Conservation (phyloP, 768 basidiomycete species). For the Mycena epipterygia region DNA sequence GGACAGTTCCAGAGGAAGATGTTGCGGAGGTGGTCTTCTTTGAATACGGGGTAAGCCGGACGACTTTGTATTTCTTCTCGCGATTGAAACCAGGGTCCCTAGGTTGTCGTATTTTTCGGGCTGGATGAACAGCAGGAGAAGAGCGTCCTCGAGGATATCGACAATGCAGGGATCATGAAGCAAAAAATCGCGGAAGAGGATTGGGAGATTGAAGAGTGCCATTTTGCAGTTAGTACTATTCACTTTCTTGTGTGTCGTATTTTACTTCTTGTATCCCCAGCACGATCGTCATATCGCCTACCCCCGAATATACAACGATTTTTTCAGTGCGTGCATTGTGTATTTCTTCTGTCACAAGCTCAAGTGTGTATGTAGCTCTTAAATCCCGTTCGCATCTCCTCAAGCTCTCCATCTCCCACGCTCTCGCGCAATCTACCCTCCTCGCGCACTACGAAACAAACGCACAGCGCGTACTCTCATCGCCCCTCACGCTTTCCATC, state of each 20-base stretch:
- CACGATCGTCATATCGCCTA: constrained; percentile 88
- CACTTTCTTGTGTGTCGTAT: constrained; percentile 11
- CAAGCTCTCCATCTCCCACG: constrained; percentile 94
- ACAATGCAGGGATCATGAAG: constrained; percentile 77
- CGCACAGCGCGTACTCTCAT: constrained; percentile 83
- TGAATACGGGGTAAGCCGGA: constrained; percentile 75
- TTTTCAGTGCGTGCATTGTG: constrained; percentile 79
- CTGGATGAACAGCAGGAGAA: constrained; percentile 84
- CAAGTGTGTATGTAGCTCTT: constrained; percentile 71
- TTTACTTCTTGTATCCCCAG: constrained; percentile 52
- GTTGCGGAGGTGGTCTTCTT: constrained; percentile 86
- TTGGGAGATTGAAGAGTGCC: constrained; percentile 96
- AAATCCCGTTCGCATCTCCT: constrained; percentile 92
- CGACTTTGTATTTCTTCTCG: not conserved
- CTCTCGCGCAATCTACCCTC: constrained; percentile 94
- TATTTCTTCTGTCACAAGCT: constrained; percentile 18
- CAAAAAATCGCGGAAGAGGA: constrained; percentile 72
- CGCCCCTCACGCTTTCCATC: constrained; percentile 82
- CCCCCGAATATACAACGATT: constrained; percentile 95
- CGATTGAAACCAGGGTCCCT: not conserved
- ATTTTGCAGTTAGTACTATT: constrained; percentile 77
- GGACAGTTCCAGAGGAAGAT: constrained; percentile 56
- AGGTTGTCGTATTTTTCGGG: constrained; percentile 90
- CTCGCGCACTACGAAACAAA: constrained; percentile 89
- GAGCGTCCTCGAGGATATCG: constrained; percentile 87